phyloP scores from a whole-genome alignment of 2,329 filamentous ascomycete species.

The Fusarium burgessii region DNA sequence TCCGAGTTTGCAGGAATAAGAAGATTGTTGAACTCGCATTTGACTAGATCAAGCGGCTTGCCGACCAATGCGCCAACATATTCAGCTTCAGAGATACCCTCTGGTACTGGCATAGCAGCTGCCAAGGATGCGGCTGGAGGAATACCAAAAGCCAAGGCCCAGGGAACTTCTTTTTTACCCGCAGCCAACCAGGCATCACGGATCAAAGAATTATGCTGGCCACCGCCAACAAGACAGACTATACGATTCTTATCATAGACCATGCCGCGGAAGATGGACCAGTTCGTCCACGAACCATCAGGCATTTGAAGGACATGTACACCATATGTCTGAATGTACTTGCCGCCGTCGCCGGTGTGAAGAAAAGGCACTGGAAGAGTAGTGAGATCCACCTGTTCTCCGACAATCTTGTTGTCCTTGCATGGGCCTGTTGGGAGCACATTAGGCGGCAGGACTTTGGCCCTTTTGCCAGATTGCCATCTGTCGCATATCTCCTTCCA shows the following conservation, averaged over 20 bases:
- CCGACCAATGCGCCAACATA: neutral
- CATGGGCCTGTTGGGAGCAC: constrained; percentile 43
- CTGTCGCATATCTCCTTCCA: constrained; percentile 9
- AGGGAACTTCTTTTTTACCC: constrained; percentile 58
- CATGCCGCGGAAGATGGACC: constrained; percentile 61
- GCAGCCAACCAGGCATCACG: constrained; percentile 59
- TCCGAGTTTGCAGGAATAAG: neutral
- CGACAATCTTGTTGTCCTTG: constrained; percentile 18
- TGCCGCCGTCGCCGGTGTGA: constrained; percentile 60
- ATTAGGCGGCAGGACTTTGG: constrained; percentile 46
- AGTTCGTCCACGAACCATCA: constrained; percentile 61
- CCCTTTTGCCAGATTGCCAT: neutral
- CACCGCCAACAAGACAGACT: constrained; percentile 56
- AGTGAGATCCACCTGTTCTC: constrained; percentile 45
- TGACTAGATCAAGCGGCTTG: neutral
- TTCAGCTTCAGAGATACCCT: neutral
- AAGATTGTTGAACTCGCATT: neutral
- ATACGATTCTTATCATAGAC: constrained; percentile 58
- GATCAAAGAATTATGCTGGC: constrained; percentile 61
- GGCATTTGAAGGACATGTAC: constrained; percentile 61
- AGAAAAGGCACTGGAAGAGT: constrained; percentile 56
- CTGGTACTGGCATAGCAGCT: constrained; percentile 1
- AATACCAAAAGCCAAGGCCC: constrained; percentile 61
- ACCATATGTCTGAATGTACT: constrained; percentile 64
- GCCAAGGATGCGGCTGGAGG: constrained; percentile 63